Evolutionary conservation across 352 stramenopile species (phyloP), one percentile per base, ranked within the genome.

Genomic region (Pythium coloratum): DNA sequence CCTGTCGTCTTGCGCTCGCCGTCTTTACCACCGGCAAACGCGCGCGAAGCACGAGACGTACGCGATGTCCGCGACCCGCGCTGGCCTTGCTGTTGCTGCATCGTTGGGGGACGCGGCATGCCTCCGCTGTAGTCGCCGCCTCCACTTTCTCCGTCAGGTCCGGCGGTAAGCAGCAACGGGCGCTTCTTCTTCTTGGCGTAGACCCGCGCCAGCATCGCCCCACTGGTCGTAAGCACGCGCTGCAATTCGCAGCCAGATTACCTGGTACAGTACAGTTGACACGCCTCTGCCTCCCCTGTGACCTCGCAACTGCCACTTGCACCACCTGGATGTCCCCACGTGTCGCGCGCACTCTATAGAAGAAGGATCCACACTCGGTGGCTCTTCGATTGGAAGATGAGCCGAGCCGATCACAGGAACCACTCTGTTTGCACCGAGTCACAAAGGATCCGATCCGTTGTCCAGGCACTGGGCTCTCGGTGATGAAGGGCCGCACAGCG

Each of bases 161-260:
- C 34, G 6, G 55, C 24, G 0, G 53, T 40, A 13, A 59, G 18
- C 33, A 69, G 18, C 34, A 71, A 57, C 55, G 64, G 59, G 3
- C 64, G 69, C 58, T 75, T 64, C 30, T 68, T 67, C 61, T 59
- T 75, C 50, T 71, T 71, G 30, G 46, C 18, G 46, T 49, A 49
- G 3, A 67, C 38, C 9, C 62, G 63, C 2, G 28, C 62, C 26
- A 71, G 28, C 69, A 75, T 75, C 46, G 2, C 44, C 1, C 24
- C 38, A 44, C 40, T 49, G 14, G 16, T 12, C 40, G 40, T 8
- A 49, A n/a, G 13, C 40, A 50, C 12, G 42, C 14, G 14, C 42
- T 26, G 14, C 42, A 4, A 16, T 24, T 42, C 36, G 36, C 36
- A 3, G 36, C 20, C 20, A 24, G 20, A 24, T 24, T 24, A 24